Percentiles rank a stretch among this genome's conserved stretches.
Evolutionary conservation across 2,329 filamentous ascomycete species (phyloP).

Genomic region (Curvularia eragrostidis): DNA sequence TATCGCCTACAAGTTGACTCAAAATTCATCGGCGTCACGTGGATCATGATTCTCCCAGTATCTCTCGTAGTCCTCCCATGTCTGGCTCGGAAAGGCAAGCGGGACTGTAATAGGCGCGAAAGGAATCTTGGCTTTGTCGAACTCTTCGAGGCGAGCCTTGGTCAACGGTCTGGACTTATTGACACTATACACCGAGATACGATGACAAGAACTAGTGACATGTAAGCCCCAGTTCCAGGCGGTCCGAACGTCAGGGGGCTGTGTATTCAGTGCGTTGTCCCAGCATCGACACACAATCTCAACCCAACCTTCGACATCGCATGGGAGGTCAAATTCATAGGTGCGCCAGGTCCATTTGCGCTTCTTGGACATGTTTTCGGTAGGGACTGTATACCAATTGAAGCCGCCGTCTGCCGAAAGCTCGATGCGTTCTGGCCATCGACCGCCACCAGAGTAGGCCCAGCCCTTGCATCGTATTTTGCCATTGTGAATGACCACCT

Average conservation of each 20-base stretch:
- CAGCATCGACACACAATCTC: slow-evolving; percentile 48
- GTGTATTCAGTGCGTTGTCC: slow-evolving; percentile 56
- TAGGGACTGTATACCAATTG: slow-evolving; percentile 68
- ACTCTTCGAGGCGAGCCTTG: background rate
- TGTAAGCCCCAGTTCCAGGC: slow-evolving; percentile 70
- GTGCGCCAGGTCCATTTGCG: slow-evolving; percentile 68
- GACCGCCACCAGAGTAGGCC: slow-evolving; percentile 53
- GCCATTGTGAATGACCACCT: slow-evolving; percentile 66
- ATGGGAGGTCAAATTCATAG: slow-evolving; percentile 69
- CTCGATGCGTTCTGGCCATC: slow-evolving; percentile 65
- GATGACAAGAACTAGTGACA: slow-evolving; percentile 67
- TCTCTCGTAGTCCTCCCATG: background rate
- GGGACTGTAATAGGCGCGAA: background rate
- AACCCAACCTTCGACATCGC: slow-evolving; percentile 58
- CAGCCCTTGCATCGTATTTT: slow-evolving; percentile 61
- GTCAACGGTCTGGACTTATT: slow-evolving; percentile 57
- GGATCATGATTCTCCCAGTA: background rate
- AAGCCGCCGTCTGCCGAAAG: slow-evolving; percentile 68
- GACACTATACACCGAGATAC: slow-evolving; percentile 64
- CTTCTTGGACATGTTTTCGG: slow-evolving; percentile 66
- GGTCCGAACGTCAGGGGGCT: slow-evolving; percentile 53
- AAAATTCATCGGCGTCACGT: background rate
- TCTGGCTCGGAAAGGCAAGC: background rate
- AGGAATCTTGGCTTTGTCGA: background rate
- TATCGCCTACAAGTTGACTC: background rate